These are phyloP conservation scores for Paradendryphiella salina DNA, from an alignment of 2,329 filamentous ascomycete genomes.

Conservation along the genomic window DNA sequence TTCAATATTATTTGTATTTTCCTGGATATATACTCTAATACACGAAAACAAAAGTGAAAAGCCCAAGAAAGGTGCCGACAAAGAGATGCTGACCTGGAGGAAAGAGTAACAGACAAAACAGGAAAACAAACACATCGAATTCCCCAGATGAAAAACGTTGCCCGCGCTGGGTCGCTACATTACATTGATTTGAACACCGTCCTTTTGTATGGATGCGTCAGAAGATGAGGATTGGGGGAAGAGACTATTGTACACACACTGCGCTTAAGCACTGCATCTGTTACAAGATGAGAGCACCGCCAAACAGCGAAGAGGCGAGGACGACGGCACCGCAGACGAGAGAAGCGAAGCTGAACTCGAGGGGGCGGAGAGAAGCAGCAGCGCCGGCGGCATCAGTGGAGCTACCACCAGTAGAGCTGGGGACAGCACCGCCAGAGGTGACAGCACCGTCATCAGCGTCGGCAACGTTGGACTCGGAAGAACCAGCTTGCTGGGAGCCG, in stretches of 20 bases:
- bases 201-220: background rate
- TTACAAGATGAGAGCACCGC: conserved; percentile 53
- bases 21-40: too few species aligned
- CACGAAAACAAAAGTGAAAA: too few species aligned
- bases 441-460: conserved; percentile 56
- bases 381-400: conserved; percentile 40
- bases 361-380: conserved; percentile 50
- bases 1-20: too few species aligned
- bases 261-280: background rate
- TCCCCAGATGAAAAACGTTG: conserved; percentile 26
- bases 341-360: conserved; percentile 55
- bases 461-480: conserved; percentile 50
- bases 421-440: conserved; percentile 41
- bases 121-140: conserved; percentile 1
- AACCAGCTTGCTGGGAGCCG: conserved; percentile 61
- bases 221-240: background rate
- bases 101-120: background rate
- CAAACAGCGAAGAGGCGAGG: conserved; percentile 57
- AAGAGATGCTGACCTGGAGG: too few species aligned
- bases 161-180: conserved; percentile 38
- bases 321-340: conserved; percentile 57
- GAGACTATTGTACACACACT: background rate
- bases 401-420: conserved; percentile 22
- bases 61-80: too few species aligned
- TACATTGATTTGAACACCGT: conserved; percentile 18